Evolutionary conservation across 2,329 filamentous ascomycete species (phyloP), one percentile per base, ranked within the genome.

Genomic region (Chaetomiaceae sp.): DNA sequence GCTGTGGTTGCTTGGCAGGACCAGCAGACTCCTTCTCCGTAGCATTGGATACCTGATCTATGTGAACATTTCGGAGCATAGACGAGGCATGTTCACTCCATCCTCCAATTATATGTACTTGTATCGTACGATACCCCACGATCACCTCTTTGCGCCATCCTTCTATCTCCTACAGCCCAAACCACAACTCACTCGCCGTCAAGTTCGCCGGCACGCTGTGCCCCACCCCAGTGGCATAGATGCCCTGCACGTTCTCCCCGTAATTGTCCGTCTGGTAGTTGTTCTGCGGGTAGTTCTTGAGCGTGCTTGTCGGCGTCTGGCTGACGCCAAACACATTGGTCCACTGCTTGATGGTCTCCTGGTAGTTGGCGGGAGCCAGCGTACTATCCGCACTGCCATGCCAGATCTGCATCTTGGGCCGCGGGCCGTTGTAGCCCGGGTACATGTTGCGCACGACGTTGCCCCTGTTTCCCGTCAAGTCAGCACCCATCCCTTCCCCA

Each of bases 321-420:
- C 56, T 57, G 48, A 70, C 59, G 3, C 68, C 69, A 12, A 73
- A 57, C n/a, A 75, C 69, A 1, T 69, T 70, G 0, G 73, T 73
- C 79, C 79, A 81, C 63, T 79, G 67, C 68, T 81, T 80, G 55
- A 78, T 68, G 59, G 75, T 75, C 66, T 84, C 80, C 8, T 72
- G 64, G 58, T 78, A 81, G 63, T 82, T 81, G 46, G 70, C 69
- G 25, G 77, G 79, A 37, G 74, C 69, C 2, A 84, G 66, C 6
- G 74, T 74, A 74, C 77, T 64, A 61, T 84, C 81, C 3, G 63
- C 67, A 22, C 73, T 75, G 36, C 80, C 80, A 60, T 84, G 80
- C 70, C 78, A 83, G 58, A 83, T 74, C 64, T 82, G 79, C 75
- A 84, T 80, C 53, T 72, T 75, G 0, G 81, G 80, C 2, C 79